Base-by-base conservation (phyloP, 2,329 filamentous ascomycete genomes). In the Magnaporthiopsis incrustans region DNA sequence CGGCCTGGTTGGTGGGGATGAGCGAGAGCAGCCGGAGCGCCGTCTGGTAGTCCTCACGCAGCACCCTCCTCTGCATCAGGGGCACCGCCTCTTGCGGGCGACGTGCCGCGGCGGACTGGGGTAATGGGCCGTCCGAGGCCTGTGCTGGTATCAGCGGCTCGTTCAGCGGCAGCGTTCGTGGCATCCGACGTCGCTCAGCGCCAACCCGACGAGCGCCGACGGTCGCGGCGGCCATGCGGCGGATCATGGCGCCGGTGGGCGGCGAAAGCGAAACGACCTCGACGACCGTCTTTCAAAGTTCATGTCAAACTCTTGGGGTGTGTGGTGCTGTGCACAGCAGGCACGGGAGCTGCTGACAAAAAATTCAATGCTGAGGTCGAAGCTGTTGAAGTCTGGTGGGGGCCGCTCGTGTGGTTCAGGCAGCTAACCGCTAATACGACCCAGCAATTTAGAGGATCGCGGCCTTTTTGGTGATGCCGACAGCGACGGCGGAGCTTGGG, bases 1-100 rank as follows among this genome's bases (percentile, higher is more conserved):
- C 80, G 56, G 88, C 83, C 70, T 87, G 89, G 74, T 97, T 97
- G 64, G 89, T 89, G 71, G 94, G 89, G 63, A 97, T 82, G 61
- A 85, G 85, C 69, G 91, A 89, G 69, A 97, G 85, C 64, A 88
- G 87, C 63, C 82, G 75, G 56, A 97, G 86, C 53, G 92, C 92
- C 69, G 87, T 85, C 76, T 88, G 75, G 69, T 86, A 86, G 27
- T 75, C 77, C 33, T 63, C 56, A 11, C 25, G 38, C 5, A 62
- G 26, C 38, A n/a, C 14, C 26, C 25, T 32, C 26, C n/a, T 38
- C 38, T 44, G 44, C 44, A 22, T n/a, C 44, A 10, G 44, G 44
- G 18, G 6, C 44, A n/a, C 18, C 44, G 1, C 25, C 22, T 61
- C 38, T 14, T 15, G 26, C 38, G n/a, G 38, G 26, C 38, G 60